These are phyloP conservation scores for Aphanomyces astaci DNA, from an alignment of 352 stramenopile genomes.

Conservation along the genomic window DNA sequence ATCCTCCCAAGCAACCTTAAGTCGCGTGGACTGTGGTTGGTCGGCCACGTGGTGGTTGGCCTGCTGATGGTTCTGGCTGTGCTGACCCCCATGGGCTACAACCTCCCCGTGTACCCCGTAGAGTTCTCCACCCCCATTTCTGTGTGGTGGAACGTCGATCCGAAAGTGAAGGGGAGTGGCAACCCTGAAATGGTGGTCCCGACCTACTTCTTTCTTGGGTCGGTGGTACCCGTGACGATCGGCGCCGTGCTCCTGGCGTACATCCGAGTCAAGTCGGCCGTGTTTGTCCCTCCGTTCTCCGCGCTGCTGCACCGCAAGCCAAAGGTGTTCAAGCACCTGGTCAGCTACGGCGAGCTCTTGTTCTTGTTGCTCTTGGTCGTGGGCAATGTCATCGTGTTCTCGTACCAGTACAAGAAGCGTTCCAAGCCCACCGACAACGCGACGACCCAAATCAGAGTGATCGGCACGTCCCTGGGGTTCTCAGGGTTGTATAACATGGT, in stretches of 20 bases:
- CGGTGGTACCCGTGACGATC: neutral
- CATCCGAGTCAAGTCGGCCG: neutral
- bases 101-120: neutral
- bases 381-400: slow-evolving; percentile 47
- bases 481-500: slow-evolving; percentile 58
- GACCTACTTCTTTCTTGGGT: neutral
- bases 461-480: slow-evolving; percentile 34
- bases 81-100: neutral
- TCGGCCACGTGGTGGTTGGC: neutral
- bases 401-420: slow-evolving; percentile 31
- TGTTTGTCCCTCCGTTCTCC: neutral
- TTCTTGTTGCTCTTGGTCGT: slow-evolving; percentile 37
- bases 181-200: slow-evolving; percentile 1
- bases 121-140: neutral
- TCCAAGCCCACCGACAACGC: neutral
- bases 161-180: neutral
- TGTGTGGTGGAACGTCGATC: neutral
- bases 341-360: slow-evolving; percentile 49
- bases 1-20: neutral
- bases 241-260: neutral
- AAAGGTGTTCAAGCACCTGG: neutral
- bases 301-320: slow-evolving; percentile 2
- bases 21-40: neutral
- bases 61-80: neutral
- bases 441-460: neutral